Base-by-base conservation (phyloP, 208 protist species). In the Polymyxa betae region DNA sequence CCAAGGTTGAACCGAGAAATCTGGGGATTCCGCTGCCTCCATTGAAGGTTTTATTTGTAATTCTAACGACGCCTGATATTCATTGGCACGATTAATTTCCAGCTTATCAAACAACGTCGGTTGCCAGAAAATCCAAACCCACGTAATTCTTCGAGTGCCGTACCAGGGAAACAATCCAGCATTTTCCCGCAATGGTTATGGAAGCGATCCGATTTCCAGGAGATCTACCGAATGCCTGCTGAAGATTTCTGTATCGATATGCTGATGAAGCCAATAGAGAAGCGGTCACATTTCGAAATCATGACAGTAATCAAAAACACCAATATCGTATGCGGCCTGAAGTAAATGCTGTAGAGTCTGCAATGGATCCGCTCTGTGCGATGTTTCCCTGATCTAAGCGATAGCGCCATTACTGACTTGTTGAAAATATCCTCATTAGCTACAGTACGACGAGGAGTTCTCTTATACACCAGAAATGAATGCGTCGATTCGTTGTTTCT, bases 211-310 rank as follows among this genome's bases (percentile, higher is more conserved):
- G 72, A 82, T 43, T 82, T 82, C 72, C 72, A 82, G 72, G n/a
- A 43, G 5, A n/a, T 82, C 16, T 82, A 82, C n/a, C 10, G 12
- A 35, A 43, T 43, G n/a, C 5, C 16, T 16, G 5, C 40, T 20
- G 72, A 82, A 43, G 72, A 82, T 20, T 16, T 82, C 16, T 82
- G 72, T 43, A 82, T 82, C n/a, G 72, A 82, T n/a, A 82, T 82
- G 72, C 72, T 82, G 72, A 45, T 82, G 72, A 82, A 82, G n/a
- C 72, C 72, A 5, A 20, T 5, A 20, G 72, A 82, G n/a, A 35
- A 82, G n/a, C 72, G 72, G n/a, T 82, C 72, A 43, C 5, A 5
- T 5, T 82, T 40, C n/a, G 72, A 82, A n/a, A 82, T 16, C 5
- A 20, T 35, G n/a, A 82, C 16, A 12, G 72, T 82, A 35, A 35